Evolutionary conservation across 768 basidiomycete species (phyloP).

Genomic region (Leucosporidium scottii): DNA sequence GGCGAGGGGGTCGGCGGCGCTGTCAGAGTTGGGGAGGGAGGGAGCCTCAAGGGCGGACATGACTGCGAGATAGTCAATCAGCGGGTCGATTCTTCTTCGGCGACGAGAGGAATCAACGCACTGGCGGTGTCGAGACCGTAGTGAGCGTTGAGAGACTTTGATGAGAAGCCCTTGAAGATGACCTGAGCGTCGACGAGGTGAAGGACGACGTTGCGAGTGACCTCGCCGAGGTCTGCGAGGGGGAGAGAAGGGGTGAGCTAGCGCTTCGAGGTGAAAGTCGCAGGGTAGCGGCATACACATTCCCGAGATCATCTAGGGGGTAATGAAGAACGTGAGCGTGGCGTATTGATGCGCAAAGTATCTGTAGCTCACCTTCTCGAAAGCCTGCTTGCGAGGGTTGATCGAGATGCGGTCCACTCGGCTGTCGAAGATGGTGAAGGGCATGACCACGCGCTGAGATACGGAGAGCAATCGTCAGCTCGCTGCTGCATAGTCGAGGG

Average conservation of each 20-base stretch:
- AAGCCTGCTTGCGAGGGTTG: conserved; percentile 79
- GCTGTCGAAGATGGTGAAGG: conserved; percentile 83
- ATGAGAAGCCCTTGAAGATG: conserved; percentile 74
- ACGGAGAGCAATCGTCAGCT: background rate
- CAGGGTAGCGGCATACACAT: conserved; percentile 55
- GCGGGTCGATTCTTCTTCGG: conserved; percentile 41
- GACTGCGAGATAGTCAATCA: conserved; percentile 32
- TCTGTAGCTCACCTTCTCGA: conserved; percentile 96
- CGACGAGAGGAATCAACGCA: conserved; percentile 75
- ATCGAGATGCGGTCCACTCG: conserved; percentile 86
- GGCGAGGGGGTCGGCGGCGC: conserved; percentile 14
- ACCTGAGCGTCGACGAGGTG: conserved; percentile 51
- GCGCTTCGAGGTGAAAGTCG: too few species aligned
- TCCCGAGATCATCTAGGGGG: conserved; percentile 69
- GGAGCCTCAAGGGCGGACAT: conserved; percentile 37
- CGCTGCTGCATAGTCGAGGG: background rate
- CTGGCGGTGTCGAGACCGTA: conserved; percentile 95
- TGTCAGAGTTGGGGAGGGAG: conserved; percentile 25
- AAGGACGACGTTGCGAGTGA: conserved; percentile 75
- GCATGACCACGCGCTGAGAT: conserved; percentile 68
- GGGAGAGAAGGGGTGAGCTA: background rate
- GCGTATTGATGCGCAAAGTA: conserved; percentile 1
- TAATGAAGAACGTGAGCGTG: too few species aligned
- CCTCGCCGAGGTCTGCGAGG: conserved; percentile 69
- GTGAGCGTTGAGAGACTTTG: conserved; percentile 67